Conservation (phyloP, 495 filamentous ascomycete genomes). For the Cryomyces minteri region DNA sequence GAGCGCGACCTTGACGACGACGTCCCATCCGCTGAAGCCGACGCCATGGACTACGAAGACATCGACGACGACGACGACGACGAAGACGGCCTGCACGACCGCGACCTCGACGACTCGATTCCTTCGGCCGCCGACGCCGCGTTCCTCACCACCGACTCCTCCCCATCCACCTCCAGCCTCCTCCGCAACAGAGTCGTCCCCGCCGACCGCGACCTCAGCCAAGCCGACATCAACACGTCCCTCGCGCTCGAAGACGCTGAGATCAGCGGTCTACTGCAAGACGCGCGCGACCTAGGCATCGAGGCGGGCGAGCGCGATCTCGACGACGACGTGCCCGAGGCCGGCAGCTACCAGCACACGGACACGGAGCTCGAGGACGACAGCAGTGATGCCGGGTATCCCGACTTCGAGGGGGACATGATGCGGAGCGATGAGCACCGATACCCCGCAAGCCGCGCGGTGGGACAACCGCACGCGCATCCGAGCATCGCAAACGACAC, state of each 20-base stretch:
- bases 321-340: conserved; percentile 50
- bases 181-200: conserved; percentile 17
- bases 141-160: background rate
- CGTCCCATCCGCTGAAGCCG: conserved; percentile 42
- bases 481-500: too few species aligned
- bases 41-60: conserved; percentile 25
- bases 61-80: conserved; percentile 23
- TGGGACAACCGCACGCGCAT: background rate
- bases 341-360: conserved; percentile 59
- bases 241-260: conserved; percentile 21
- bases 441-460: background rate
- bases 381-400: conserved; percentile 9
- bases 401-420: conserved; percentile 22
- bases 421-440: background rate
- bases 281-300: conserved; percentile 29
- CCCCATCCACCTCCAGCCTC: conserved; percentile 5
- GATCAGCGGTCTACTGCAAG: conserved; percentile 28
- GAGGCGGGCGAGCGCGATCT: conserved; percentile 27
- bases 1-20: conserved; percentile 44
- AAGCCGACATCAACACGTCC: conserved; percentile 11
- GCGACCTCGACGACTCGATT: background rate
- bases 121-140: too few species aligned
- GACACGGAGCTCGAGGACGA: conserved; percentile 59
- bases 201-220: conserved; percentile 7
- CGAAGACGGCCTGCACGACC: conserved; percentile 7